These are phyloP conservation scores for Fusarium setosum DNA, from an alignment of 2,329 filamentous ascomycete species.

Conservation along the genomic window DNA sequence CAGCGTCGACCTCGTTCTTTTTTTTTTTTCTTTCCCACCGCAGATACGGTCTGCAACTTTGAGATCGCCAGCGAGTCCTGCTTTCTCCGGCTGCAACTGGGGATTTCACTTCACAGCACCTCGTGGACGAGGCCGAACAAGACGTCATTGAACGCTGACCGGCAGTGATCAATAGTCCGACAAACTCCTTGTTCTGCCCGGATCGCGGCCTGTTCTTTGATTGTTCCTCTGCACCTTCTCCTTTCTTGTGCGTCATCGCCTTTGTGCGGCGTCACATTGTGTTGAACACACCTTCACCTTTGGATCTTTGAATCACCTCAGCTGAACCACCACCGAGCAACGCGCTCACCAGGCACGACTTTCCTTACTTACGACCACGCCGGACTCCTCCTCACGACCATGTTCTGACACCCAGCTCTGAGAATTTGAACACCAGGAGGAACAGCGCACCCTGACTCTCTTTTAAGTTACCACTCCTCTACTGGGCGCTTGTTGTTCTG, in stretches of 20 bases:
- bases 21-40: constrained; percentile 13
- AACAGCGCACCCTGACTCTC: constrained; percentile 31
- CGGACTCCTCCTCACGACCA: constrained; percentile 23
- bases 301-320: constrained; percentile 15
- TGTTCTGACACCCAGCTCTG: constrained; percentile 35
- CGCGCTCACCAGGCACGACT: constrained; percentile 25
- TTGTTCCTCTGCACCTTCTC: constrained; percentile 4
- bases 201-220: constrained; percentile 21
- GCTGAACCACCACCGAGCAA: constrained; percentile 21
- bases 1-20: constrained; percentile 22
- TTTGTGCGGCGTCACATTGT: constrained; percentile 30
- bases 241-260: constrained; percentile 10
- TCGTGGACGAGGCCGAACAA: constrained; percentile 34
- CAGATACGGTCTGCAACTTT: constrained; percentile 21
- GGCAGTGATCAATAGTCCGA: neutral
- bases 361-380: constrained; percentile 15
- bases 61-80: constrained; percentile 34
- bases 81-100: constrained; percentile 17
- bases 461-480: constrained; percentile 23
- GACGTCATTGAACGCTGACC: constrained; percentile 17
- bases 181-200: constrained; percentile 23
- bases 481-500: constrained; percentile 22
- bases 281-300: constrained; percentile 30
- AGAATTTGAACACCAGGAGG: constrained; percentile 35
- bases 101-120: constrained; percentile 27